Base-by-base conservation (phyloP, 139 green algal species). In the Chlorella vulgaris region DNA sequence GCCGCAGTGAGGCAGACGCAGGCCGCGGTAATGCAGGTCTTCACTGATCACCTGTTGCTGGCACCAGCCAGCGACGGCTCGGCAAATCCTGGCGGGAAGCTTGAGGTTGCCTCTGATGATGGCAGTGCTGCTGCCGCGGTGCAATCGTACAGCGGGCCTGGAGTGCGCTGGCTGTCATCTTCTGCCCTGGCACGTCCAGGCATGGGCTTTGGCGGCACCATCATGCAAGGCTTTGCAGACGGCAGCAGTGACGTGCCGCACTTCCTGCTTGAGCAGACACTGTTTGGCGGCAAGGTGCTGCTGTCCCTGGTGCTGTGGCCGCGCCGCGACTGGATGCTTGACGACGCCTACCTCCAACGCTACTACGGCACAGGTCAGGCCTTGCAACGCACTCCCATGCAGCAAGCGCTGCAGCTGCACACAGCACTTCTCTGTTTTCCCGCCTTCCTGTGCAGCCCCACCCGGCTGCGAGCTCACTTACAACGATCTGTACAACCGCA, bases 111-210 rank as follows among this genome's bases (percentile, higher is more conserved):
- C 4, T 50, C 36, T 13, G 35, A 8, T 7, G 53, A 67, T 51
- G 38, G 53, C 26, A 8, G 29, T 33, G 26, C 35, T 4, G 73
- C 35, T 1, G 73, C 73, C 7, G 51, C 36, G 6, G 58, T 79
- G 7, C 35, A 35, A 10, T 35, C 51, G 6, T 35, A 15, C 5
- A 39, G 35, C 2, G 73, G 73, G 42, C 47, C 7, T 13, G 53
- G 31, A 35, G 73, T 79, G 50, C 73, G 62, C 35, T 79, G 71
- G 53, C 73, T 79, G 7, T 67, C 43, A 13, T 24, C 73, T 51
- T 79, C 73, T 2, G 51, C 73, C 3, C 73, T 79, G 50, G 73
- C 51, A 50, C 22, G 31, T 35, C 51, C 31, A 4, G 53, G 15
- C 3, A n/a, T 15, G 18, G 53, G 51, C 1, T 68, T 79, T 53